These are phyloP conservation scores for Mortierella sp. DNA, from an alignment of 371 early-diverging fungal genomes.

Conservation along the genomic window DNA sequence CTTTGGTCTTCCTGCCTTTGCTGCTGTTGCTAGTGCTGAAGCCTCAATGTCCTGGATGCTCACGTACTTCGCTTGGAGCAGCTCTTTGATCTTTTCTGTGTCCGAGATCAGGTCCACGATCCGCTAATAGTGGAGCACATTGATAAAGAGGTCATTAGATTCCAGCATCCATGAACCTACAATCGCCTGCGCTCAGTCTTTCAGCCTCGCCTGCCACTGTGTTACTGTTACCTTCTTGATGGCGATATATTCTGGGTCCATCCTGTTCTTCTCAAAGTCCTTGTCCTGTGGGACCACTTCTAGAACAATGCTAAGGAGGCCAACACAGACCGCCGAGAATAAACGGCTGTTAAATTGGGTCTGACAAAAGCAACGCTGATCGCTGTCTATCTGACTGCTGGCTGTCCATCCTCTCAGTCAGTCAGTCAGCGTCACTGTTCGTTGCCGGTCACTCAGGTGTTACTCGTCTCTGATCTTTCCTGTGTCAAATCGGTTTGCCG, in stretches of 20 bases:
- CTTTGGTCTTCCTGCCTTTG: conserved; percentile 37
- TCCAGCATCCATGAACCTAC: background rate
- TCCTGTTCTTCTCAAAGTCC: conserved; percentile 55
- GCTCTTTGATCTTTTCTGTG: conserved; percentile 42
- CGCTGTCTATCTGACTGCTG: too few species aligned
- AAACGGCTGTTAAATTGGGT: too few species aligned
- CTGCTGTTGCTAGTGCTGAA: conserved; percentile 32
- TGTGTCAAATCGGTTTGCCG: too few species aligned
- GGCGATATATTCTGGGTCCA: conserved; percentile 56
- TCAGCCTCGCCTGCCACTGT: too few species aligned
- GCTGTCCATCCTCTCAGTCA: too few species aligned
- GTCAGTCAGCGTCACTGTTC: too few species aligned
- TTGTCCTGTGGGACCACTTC: conserved; percentile 63
- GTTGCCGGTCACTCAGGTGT: background rate
- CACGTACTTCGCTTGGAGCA: conserved; percentile 35
- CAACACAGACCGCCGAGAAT: background rate
- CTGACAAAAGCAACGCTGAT: too few species aligned
- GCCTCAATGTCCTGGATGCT: conserved; percentile 37
- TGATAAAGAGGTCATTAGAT: background rate
- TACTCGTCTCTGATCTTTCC: background rate
- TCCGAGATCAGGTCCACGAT: conserved; percentile 31
- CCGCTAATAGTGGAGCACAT: conserved; percentile 43
- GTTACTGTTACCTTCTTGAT: conserved; percentile 58
- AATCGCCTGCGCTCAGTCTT: too few species aligned
- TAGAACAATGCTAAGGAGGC: conserved; percentile 63